A percentile compares a stretch with the other conserved stretches of the same genome.
phyloP scores from a whole-genome alignment of 2,329 filamentous ascomycete genomes.

The Monosporascus sp. region DNA sequence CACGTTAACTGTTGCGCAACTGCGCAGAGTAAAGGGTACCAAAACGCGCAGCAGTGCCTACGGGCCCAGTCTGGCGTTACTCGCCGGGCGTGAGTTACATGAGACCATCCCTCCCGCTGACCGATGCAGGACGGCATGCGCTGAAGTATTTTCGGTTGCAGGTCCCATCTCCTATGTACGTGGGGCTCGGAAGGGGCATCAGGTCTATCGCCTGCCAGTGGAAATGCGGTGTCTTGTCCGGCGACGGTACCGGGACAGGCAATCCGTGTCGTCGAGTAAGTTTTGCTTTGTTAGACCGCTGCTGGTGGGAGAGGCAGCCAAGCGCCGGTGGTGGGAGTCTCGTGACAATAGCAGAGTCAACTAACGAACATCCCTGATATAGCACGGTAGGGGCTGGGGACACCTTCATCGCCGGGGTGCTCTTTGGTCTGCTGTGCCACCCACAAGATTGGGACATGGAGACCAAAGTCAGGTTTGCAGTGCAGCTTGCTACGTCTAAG shows the following conservation, averaged over 20 bases:
- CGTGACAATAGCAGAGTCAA: conserved; percentile 4
- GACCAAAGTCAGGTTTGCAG: conserved; percentile 53
- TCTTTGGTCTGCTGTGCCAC: conserved; percentile 54
- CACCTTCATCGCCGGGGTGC: conserved; percentile 67
- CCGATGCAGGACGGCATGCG: conserved; percentile 16
- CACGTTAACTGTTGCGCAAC: not conserved
- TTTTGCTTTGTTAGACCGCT: conserved; percentile 24
- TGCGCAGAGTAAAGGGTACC: conserved; percentile 23
- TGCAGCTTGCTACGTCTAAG: conserved; percentile 62
- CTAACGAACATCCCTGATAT: conserved; percentile 17
- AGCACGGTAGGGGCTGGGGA: conserved; percentile 71
- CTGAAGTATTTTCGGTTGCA: conserved; percentile 22
- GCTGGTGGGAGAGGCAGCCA: not conserved
- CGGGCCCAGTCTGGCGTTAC: conserved; percentile 25
- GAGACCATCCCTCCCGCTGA: conserved; percentile 9
- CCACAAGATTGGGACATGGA: conserved; percentile 41
- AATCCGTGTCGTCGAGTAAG: conserved; percentile 53
- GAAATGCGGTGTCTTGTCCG: conserved; percentile 33
- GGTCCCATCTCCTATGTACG: conserved; percentile 36
- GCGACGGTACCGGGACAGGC: conserved; percentile 33
- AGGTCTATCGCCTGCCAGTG: conserved; percentile 33
- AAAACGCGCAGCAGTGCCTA: conserved; percentile 23
- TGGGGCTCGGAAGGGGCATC: conserved; percentile 42
- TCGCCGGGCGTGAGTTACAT: conserved; percentile 27
- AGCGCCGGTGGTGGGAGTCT: not conserved